Evolutionary conservation across 2,329 filamentous ascomycete species (phyloP).

Genomic region (Neodidymelliopsis sp.): DNA sequence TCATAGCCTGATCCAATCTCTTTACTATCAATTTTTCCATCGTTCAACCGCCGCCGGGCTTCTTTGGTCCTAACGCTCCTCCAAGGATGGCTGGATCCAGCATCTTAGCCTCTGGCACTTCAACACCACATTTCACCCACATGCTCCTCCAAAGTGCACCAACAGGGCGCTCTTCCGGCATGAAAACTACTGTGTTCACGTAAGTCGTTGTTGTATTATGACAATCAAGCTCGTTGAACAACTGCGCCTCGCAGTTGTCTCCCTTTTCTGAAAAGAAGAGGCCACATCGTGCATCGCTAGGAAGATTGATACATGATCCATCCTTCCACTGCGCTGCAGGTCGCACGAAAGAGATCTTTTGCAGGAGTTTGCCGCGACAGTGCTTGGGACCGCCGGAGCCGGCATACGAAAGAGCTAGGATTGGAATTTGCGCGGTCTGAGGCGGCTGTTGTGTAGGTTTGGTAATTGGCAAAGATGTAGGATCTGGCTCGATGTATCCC

Average conservation of each 20-base stretch:
- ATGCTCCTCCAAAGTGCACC: conserved; percentile 47
- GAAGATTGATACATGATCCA: conserved; percentile 44
- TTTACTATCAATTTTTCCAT: background rate
- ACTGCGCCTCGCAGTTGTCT: conserved; percentile 45
- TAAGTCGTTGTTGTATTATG: conserved; percentile 38
- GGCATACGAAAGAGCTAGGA: conserved; percentile 43
- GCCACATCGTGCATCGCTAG: conserved; percentile 42
- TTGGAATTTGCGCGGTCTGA: conserved; percentile 30
- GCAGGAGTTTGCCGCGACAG: conserved; percentile 42
- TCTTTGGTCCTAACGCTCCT: conserved; percentile 33
- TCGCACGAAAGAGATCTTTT: conserved; percentile 34
- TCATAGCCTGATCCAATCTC: background rate
- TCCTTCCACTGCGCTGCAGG: conserved; percentile 38
- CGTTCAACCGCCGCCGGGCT: conserved; percentile 1
- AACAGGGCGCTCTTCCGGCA: conserved; percentile 45
- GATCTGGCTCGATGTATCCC: conserved; percentile 30
- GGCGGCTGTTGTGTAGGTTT: conserved; percentile 21
- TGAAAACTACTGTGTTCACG: conserved; percentile 47
- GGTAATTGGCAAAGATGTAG: conserved; percentile 10
- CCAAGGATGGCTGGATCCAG: conserved; percentile 40
- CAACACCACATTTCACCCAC: conserved; percentile 44
- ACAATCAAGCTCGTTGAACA: conserved; percentile 42
- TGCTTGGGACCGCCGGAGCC: conserved; percentile 46
- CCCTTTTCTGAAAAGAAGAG: conserved; percentile 45
- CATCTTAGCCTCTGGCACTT: conserved; percentile 38